Conservation (phyloP, 306 rosid genomes). For the Rosa multiflora region DNA sequence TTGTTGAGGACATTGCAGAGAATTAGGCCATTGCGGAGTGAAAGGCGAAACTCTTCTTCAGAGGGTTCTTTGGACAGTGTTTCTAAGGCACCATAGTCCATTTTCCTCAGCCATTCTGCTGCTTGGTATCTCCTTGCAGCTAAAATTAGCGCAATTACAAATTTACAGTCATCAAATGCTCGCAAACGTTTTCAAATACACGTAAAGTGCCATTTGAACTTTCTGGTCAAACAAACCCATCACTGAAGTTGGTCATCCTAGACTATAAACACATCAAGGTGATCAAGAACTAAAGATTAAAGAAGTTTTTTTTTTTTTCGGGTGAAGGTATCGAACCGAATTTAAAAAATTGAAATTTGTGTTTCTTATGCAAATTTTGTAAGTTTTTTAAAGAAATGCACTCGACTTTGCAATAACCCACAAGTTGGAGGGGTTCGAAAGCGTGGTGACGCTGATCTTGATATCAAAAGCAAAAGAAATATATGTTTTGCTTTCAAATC, state of each 20-base stretch:
- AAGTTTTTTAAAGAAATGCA: not conserved
- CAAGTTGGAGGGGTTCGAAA: not conserved
- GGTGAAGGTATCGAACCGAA: not conserved
- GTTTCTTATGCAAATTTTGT: not conserved
- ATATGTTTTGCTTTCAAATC: not conserved
- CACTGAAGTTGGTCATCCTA: not conserved
- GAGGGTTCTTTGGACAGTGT: constrained; percentile 71
- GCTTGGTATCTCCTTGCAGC: constrained; percentile 88
- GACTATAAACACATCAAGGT: not conserved
- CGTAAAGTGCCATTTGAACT: not conserved
- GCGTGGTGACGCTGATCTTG: not conserved
- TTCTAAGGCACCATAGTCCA: constrained; percentile 77
- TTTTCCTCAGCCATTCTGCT: constrained; percentile 87
- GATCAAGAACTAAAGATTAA: not conserved
- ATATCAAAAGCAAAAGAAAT: not conserved
- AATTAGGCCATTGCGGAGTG: constrained; percentile 91
- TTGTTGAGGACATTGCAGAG: constrained; percentile 96
- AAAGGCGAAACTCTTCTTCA: constrained; percentile 80
- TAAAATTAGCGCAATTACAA: constrained; percentile 6
- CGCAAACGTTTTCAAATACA: not conserved
- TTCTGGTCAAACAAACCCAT: not conserved
- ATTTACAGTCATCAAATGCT: not conserved
- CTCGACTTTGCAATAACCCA: not conserved
- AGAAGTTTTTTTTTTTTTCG: not conserved
- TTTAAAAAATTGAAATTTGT: not conserved